These are phyloP conservation scores for Tuctoria greenei DNA, from an alignment of 176 grass and related monocot genomes.

Conservation along the genomic window DNA sequence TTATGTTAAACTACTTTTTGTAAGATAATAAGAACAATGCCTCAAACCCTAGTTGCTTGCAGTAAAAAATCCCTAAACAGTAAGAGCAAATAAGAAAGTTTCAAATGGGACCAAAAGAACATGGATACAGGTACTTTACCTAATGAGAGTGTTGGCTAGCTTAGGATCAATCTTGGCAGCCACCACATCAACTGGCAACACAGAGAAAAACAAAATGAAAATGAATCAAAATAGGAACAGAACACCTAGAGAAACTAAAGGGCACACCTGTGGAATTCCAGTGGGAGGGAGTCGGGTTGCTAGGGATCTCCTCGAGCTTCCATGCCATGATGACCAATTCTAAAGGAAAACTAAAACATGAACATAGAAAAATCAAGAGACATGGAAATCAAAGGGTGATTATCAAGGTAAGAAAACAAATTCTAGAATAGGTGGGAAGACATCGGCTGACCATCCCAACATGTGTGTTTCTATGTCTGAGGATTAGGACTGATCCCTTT, in stretches of 20 bases:
- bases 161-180: slow-evolving; percentile 42
- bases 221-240: neutral
- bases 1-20: too few relatives aligned
- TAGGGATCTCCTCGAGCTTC: slow-evolving; percentile 34
- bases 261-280: slow-evolving; percentile 34
- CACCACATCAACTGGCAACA: slow-evolving; percentile 42
- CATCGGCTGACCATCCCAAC: too few relatives aligned
- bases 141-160: slow-evolving; percentile 41
- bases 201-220: neutral
- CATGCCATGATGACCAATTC: slow-evolving; percentile 19
- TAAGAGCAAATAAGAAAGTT: neutral
- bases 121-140: slow-evolving; percentile 7
- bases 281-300: slow-evolving; percentile 11
- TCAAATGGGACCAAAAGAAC: too few relatives aligned
- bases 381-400: too few relatives aligned
- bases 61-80: neutral
- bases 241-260: neutral
- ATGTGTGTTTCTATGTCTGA: too few relatives aligned
- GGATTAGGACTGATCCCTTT: too few relatives aligned
- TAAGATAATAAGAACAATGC: too few relatives aligned
- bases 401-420: too few relatives aligned
- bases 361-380: too few relatives aligned
- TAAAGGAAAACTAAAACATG: neutral
- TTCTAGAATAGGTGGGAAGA: too few relatives aligned
- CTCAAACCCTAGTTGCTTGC: too few relatives aligned